Conservation (phyloP, 2,329 filamentous ascomycete genomes). For the Cordyceps tenuipes region DNA sequence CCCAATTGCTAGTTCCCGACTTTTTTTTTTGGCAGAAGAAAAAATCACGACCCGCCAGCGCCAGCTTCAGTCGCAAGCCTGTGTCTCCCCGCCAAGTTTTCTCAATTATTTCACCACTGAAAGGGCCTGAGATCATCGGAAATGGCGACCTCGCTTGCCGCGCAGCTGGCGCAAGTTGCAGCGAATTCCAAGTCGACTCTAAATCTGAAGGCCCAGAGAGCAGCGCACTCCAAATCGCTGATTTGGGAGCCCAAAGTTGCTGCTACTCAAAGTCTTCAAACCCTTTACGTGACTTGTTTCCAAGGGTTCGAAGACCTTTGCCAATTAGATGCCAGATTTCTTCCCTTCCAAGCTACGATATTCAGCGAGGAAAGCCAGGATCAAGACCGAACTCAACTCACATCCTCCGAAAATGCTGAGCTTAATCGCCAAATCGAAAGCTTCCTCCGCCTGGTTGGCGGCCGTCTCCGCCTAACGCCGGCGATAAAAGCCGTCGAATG, state of each 20-base stretch:
- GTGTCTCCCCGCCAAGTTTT: not conserved
- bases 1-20: not conserved
- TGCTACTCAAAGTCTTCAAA: constrained; percentile 81
- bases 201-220: constrained; percentile 87
- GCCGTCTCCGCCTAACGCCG: constrained; percentile 72
- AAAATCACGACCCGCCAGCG: not conserved
- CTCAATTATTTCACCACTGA: not conserved
- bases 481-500: constrained; percentile 90
- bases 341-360: constrained; percentile 64
- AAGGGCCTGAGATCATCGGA: constrained; percentile 3
- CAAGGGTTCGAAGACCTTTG: constrained; percentile 91
- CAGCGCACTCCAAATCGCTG: constrained; percentile 85
- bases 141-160: constrained; percentile 82
- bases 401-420: constrained; percentile 69
- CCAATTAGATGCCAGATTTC: constrained; percentile 72
- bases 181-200: constrained; percentile 83
- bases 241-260: constrained; percentile 86
- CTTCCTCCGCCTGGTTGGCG: constrained; percentile 74
- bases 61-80: not conserved
- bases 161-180: constrained; percentile 89
- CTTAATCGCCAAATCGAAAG: constrained; percentile 69
- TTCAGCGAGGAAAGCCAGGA: constrained; percentile 92
- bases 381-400: constrained; percentile 82
- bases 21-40: constrained; percentile 4
- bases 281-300: constrained; percentile 75